phyloP scores from a whole-genome alignment of 257 asterid genomes.

The Jacaranda mimosifolia region DNA sequence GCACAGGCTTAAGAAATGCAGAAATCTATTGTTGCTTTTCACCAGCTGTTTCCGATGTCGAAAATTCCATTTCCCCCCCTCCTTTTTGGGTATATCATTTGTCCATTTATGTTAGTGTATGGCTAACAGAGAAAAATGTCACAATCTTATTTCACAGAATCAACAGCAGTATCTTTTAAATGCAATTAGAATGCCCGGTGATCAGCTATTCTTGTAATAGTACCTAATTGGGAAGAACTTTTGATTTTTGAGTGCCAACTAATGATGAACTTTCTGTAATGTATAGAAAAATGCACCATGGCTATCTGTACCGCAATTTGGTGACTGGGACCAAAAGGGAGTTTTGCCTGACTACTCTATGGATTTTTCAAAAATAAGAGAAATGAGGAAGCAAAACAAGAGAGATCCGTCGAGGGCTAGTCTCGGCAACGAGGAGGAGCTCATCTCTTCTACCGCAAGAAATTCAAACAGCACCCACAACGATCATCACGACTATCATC shows the following conservation, averaged over 20 bases:
- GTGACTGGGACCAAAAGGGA: constrained; percentile 96
- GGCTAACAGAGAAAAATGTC: background rate
- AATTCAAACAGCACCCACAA: constrained; percentile 44
- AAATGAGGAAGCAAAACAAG: constrained; percentile 90
- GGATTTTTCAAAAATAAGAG: constrained; percentile 90
- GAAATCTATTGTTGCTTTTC: constrained; percentile 19
- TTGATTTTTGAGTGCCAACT: constrained; percentile 16
- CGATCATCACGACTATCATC: constrained; percentile 53
- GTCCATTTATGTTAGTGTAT: background rate
- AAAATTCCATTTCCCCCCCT: background rate
- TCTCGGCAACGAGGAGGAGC: constrained; percentile 89
- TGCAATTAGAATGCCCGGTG: constrained; percentile 2
- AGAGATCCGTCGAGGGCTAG: constrained; percentile 85
- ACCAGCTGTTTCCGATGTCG: background rate
- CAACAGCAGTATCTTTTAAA: background rate
- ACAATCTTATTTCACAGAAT: constrained; percentile 3
- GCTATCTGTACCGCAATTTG: constrained; percentile 95
- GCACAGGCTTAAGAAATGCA: constrained; percentile 18
- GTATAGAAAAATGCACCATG: constrained; percentile 68
- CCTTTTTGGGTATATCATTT: background rate
- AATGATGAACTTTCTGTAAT: constrained; percentile 8
- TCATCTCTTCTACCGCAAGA: constrained; percentile 57
- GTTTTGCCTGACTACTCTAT: constrained; percentile 79
- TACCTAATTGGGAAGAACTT: constrained; percentile 8
- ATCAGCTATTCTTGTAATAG: background rate